Evolutionary conservation across 1,284 basidiomycete genomes (phyloP).

Genomic region (Singerocomus inundabilis): DNA sequence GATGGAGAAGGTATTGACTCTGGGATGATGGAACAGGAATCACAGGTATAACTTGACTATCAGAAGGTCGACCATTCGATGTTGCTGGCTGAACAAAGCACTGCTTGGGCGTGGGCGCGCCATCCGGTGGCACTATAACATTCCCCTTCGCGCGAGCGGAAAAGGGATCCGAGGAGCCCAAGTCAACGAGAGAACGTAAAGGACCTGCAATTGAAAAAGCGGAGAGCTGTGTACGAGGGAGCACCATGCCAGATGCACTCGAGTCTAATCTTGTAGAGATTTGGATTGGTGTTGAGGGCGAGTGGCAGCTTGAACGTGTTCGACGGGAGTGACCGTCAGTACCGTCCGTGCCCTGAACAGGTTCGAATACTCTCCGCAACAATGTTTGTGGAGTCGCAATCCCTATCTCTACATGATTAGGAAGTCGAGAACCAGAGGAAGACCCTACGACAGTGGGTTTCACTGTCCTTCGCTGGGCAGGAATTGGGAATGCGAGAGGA

Average conservation of each 20-base stretch:
- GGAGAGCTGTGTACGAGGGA: background rate
- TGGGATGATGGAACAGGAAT: constrained; percentile 30
- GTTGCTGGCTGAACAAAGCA: background rate
- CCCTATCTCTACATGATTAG: background rate
- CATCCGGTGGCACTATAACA: background rate
- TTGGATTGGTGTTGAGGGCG: background rate
- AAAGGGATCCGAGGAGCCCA: constrained; percentile 3
- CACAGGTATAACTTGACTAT: constrained; percentile 1
- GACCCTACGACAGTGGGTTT: background rate
- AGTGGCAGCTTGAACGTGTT: background rate
- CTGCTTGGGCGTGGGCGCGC: background rate
- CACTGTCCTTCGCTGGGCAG: constrained; percentile 2
- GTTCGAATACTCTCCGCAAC: constrained; percentile 3
- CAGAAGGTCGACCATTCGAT: constrained; percentile 2
- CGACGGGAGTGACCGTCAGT: constrained; percentile 4
- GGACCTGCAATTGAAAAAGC: background rate
- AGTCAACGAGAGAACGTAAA: background rate
- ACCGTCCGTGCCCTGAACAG: background rate
- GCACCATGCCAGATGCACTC: background rate
- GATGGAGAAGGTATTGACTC: constrained; percentile 33
- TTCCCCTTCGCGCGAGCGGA: background rate
- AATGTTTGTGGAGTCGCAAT: constrained; percentile 22
- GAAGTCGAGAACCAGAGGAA: background rate
- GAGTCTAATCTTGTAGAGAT: background rate
- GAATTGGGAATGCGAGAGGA: constrained; percentile 11